Evolutionary conservation across 2,329 filamentous ascomycete species (phyloP).

Genomic region (Epichloe typhina): DNA sequence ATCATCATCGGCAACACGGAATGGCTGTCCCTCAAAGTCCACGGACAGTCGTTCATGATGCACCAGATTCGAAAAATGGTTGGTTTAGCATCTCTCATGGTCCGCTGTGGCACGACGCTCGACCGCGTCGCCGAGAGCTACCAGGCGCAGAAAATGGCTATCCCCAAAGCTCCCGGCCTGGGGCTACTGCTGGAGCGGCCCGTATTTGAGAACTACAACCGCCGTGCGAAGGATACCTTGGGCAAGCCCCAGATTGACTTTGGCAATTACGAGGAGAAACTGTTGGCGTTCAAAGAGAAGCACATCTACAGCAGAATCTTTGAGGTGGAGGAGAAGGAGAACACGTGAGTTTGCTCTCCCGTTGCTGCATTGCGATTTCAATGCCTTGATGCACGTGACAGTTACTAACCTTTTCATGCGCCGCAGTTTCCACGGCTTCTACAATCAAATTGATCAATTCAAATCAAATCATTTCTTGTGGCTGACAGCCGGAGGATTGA

Average conservation of each 20-base stretch:
- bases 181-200: slow-evolving; percentile 82
- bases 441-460: slow-evolving; percentile 68
- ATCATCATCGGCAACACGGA: slow-evolving; percentile 84
- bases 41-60: slow-evolving; percentile 99
- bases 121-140: slow-evolving; percentile 64
- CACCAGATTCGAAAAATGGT: slow-evolving; percentile 99
- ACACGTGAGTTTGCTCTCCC: slow-evolving; percentile 49
- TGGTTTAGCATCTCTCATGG: slow-evolving; percentile 72
- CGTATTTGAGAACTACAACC: slow-evolving; percentile 84
- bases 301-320: slow-evolving; percentile 92
- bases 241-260: slow-evolving; percentile 65
- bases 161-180: slow-evolving; percentile 85
- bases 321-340: slow-evolving; percentile 73
- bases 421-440: slow-evolving; percentile 59
- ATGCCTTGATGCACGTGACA: too few species aligned
- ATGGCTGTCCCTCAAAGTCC: slow-evolving; percentile 91
- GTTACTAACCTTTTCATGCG: slow-evolving; percentile 5
- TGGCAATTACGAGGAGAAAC: slow-evolving; percentile 59
- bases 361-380: not conserved
- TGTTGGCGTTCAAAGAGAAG: slow-evolving; percentile 78
- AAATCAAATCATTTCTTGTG: slow-evolving; percentile 60
- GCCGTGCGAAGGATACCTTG: slow-evolving; percentile 49
- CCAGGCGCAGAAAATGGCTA: slow-evolving; percentile 58
- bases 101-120: slow-evolving; percentile 68
- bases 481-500: slow-evolving; percentile 55